These are phyloP conservation scores for Aspergillus carlsbadensis DNA, from an alignment of 495 filamentous ascomycete genomes.

Conservation along the genomic window DNA sequence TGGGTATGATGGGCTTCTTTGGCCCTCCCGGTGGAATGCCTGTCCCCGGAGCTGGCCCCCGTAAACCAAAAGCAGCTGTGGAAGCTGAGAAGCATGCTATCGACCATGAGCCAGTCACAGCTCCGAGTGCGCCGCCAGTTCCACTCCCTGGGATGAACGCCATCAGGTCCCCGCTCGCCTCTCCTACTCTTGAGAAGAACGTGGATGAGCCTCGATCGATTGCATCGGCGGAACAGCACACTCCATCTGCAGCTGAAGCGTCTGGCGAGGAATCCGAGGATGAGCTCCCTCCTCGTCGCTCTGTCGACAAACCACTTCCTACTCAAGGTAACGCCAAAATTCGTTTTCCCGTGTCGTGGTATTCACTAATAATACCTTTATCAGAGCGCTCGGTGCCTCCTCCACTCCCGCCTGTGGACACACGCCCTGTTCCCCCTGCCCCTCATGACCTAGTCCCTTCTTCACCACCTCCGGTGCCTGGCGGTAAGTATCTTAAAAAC, in stretches of 20 bases:
- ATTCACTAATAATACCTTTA: conserved; percentile 6
- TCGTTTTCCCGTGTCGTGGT: too few relatives aligned
- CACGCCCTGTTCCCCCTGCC: conserved; percentile 49
- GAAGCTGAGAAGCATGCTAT: conserved; percentile 66
- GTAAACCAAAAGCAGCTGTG: conserved; percentile 53
- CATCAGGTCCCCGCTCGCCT: conserved; percentile 33
- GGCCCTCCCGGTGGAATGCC: conserved; percentile 72
- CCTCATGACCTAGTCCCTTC: conserved; percentile 62
- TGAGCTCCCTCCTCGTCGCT: conserved; percentile 42
- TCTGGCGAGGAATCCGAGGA: conserved; percentile 52
- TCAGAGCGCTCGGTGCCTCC: conserved; percentile 32
- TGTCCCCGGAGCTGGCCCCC: conserved; percentile 38
- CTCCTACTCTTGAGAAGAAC: conserved; percentile 42
- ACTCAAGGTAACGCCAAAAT: too few relatives aligned
- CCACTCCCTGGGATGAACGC: conserved; percentile 71
- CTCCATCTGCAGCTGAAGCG: conserved; percentile 43
- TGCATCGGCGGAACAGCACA: conserved; percentile 44
- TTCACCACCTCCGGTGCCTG: conserved; percentile 67
- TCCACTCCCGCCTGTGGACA: conserved; percentile 32
- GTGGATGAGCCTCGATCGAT: conserved; percentile 37
- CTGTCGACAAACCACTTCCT: conserved; percentile 43
- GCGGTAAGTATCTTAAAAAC: conserved; percentile 53
- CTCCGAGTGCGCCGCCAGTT: conserved; percentile 62
- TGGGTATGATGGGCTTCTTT: conserved; percentile 96
- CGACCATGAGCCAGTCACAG: conserved; percentile 50